Percentiles rank a stretch among this genome's conserved stretches.
Conservation (phyloP, 2,329 filamentous ascomycete species). For the Cladosporium colombiae region DNA sequence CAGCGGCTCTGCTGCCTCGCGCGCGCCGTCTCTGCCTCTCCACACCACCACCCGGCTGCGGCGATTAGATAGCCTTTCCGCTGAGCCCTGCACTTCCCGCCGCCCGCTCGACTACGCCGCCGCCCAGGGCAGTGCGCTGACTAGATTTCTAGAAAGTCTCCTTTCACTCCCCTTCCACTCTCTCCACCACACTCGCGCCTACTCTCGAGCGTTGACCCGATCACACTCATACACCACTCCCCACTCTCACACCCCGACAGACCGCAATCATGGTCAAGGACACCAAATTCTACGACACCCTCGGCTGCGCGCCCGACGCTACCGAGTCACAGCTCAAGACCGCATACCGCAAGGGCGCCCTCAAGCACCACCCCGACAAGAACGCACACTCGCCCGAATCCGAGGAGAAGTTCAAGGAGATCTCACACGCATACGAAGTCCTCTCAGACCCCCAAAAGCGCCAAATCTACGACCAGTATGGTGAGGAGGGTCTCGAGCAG, state of each 20-base stretch:
- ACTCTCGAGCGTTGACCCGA: neutral
- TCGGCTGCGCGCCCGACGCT: constrained; percentile 76
- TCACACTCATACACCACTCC: neutral
- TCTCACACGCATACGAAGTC: constrained; percentile 93
- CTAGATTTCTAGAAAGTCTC: constrained; percentile 13
- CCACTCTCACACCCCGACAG: constrained; percentile 6
- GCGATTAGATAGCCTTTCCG: constrained; percentile 17
- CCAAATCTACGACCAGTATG: constrained; percentile 92
- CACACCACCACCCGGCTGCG: constrained; percentile 5
- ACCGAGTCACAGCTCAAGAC: constrained; percentile 88
- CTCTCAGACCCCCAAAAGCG: constrained; percentile 92
- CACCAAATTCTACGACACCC: constrained; percentile 74
- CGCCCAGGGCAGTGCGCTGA: constrained; percentile 9
- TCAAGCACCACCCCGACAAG: constrained; percentile 93
- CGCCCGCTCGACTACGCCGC: neutral
- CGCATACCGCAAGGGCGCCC: constrained; percentile 78
- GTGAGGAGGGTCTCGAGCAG: constrained; percentile 87
- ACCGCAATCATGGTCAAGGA: constrained; percentile 70
- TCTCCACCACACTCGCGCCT: neutral
- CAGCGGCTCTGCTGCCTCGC: neutral
- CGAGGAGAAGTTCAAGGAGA: constrained; percentile 97
- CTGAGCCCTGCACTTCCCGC: constrained; percentile 3
- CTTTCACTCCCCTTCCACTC: neutral
- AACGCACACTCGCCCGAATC: constrained; percentile 91
- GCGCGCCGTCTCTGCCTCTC: neutral